Percentiles rank a stretch among this genome's conserved stretches.
Conservation (phyloP, 2,329 filamentous ascomycete species). For the Fusarium sp. region DNA sequence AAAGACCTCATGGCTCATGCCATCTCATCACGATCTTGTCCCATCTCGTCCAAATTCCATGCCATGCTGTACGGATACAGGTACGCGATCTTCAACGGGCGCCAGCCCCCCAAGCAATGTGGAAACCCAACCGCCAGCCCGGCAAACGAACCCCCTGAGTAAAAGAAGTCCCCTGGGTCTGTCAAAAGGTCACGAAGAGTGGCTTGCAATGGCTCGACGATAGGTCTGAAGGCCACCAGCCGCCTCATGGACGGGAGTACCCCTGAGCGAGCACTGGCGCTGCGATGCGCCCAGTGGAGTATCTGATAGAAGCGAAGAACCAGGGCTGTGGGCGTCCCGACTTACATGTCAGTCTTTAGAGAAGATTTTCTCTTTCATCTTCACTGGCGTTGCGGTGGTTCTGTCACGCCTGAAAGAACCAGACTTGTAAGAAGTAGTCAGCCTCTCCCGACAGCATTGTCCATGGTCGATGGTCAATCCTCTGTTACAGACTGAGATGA, state of each 20-base stretch:
- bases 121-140: slow-evolving; percentile 33
- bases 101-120: slow-evolving; percentile 27
- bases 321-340: slow-evolving; percentile 22
- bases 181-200: slow-evolving; percentile 24
- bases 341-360: slow-evolving; percentile 35
- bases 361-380: slow-evolving; percentile 12
- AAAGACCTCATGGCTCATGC: slow-evolving; percentile 26
- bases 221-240: slow-evolving; percentile 17
- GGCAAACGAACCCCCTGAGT: slow-evolving; percentile 33
- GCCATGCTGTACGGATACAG: slow-evolving; percentile 29
- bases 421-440: not conserved
- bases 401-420: not conserved
- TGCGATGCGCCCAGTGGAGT: slow-evolving; percentile 45
- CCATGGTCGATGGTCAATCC: not conserved
- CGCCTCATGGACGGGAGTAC: slow-evolving; percentile 34
- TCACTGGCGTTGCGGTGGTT: slow-evolving; percentile 1
- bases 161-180: slow-evolving; percentile 19
- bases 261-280: slow-evolving; percentile 42
- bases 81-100: slow-evolving; percentile 22
- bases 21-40: slow-evolving; percentile 31
- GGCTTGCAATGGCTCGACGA: slow-evolving; percentile 28
- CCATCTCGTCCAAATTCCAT: slow-evolving; percentile 40
- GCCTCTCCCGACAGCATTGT: not conserved
- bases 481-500: slow-evolving; percentile 20
- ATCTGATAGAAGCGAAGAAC: slow-evolving; percentile 8